Percentiles rank a stretch among this genome's conserved stretches.
These are phyloP conservation scores for Knoxia roxburghii DNA, from an alignment of 257 asterid genomes.

Conservation along the genomic window DNA sequence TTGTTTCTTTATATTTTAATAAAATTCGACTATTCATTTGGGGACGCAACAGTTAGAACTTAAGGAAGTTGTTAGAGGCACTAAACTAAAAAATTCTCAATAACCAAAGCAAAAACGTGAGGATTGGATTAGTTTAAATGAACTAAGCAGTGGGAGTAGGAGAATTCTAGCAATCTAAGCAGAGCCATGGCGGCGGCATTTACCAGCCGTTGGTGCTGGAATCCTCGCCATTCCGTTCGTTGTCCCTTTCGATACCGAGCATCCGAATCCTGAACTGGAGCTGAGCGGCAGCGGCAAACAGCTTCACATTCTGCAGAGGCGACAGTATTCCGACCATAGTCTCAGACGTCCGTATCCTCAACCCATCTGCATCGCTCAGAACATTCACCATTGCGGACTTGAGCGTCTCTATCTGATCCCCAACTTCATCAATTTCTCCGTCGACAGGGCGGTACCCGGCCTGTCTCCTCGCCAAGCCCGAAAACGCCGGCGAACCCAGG, in stretches of 20 bases:
- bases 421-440: slow-evolving; percentile 17
- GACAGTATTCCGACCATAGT: slow-evolving; percentile 31
- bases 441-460: slow-evolving; percentile 5
- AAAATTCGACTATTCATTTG: too few relatives aligned
- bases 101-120: too few relatives aligned
- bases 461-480: slow-evolving; percentile 11
- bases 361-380: slow-evolving; percentile 41
- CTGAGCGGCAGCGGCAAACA: slow-evolving; percentile 38
- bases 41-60: too few relatives aligned
- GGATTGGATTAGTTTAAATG: too few relatives aligned
- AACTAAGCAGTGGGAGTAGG: too few relatives aligned
- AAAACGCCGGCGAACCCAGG: slow-evolving; percentile 45
- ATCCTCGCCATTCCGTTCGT: background rate
- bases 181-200: background rate
- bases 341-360: slow-evolving; percentile 37
- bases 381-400: slow-evolving; percentile 29
- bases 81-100: too few relatives aligned
- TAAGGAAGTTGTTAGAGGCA: too few relatives aligned
- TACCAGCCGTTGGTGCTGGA: slow-evolving; percentile 11
- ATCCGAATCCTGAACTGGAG: slow-evolving; percentile 23
- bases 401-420: slow-evolving; percentile 21
- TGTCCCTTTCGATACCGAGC: slow-evolving; percentile 27
- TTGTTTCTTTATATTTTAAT: too few relatives aligned
- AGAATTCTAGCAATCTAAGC: too few relatives aligned
- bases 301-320: slow-evolving; percentile 36